Evolutionary conservation across 2,329 filamentous ascomycete species (phyloP), one percentile per base, ranked within the genome.

Genomic region (Aureobasidium vineae): DNA sequence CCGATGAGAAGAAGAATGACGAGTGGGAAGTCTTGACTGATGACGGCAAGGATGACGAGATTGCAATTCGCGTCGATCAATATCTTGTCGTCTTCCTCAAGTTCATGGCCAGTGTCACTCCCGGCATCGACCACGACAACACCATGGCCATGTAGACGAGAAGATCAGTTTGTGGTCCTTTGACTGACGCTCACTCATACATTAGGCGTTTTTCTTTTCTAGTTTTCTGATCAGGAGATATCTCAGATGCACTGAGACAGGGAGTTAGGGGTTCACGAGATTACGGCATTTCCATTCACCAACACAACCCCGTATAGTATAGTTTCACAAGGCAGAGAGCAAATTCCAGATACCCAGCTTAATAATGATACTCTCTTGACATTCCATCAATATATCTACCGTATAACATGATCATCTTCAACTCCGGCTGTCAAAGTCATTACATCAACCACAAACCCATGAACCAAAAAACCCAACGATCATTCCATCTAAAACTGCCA

Each of bases 41-140:
- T 59, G 82, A 80, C 31, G 79, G 81, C 54, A 85, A 87, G 54
- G 83, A 81, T 5, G 88, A 92, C 36, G 90, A 92, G 75, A 88
- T 90, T 43, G 90, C 90, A 31, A 93, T 94, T 70, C 84, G 91
- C 19, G 90, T 94, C n/a, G 91, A 96, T 73, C 91, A 95, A 79
- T 95, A 95, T 73, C 82, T 95, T 33, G 89, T 95, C 16, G 91
- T 95, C 4, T 95, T 95, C 78, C 80, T 95, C 67, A 95, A 95
- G 85, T 90, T 90, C 75, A 83, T 83, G 80, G 81, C 81, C 71
- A 79, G 82, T 73, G 95, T 99, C 52, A 98, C 94, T 19, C 95
- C 95, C 6, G 93, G 93, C 56, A 98, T 99, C 77, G 94, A 98
- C 79, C 92, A 97, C 77, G 94, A 98, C 77, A 97, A 96, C 77